phyloP scores from a whole-genome alignment of 2,329 filamentous ascomycete species.

The Herpotrichia juniperi region DNA sequence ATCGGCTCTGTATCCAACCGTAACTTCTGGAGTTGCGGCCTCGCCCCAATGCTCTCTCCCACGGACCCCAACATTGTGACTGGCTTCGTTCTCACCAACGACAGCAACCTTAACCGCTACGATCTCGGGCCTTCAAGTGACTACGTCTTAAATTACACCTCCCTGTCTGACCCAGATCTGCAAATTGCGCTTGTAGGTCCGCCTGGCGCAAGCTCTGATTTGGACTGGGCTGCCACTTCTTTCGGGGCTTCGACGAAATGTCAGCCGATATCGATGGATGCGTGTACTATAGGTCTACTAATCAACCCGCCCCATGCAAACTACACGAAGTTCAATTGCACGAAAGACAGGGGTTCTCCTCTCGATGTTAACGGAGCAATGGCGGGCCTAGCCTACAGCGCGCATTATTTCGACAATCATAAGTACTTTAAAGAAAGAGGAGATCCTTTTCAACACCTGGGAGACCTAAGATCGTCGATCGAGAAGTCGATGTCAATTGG shows the following conservation, averaged over 20 bases:
- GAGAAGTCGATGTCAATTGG: background rate
- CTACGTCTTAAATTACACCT: conserved; percentile 13
- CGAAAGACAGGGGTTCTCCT: conserved; percentile 7
- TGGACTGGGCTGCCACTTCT: conserved; percentile 17
- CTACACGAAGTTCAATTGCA: conserved; percentile 15
- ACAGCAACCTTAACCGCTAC: conserved; percentile 12
- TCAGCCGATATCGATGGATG: conserved; percentile 10
- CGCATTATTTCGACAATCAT: conserved; percentile 11
- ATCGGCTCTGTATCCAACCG: conserved; percentile 1
- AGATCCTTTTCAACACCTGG: conserved; percentile 3
- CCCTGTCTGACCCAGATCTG: conserved; percentile 8
- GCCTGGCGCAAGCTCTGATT: conserved; percentile 1
- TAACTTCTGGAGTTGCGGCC: conserved; percentile 10
- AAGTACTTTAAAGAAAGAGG: conserved; percentile 11
- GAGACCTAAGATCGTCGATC: background rate
- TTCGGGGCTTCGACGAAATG: conserved; percentile 21
- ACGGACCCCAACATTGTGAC: conserved; percentile 2
- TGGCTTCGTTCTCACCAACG: conserved; percentile 11
- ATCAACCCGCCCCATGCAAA: conserved; percentile 1
- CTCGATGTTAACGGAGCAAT: conserved; percentile 15
- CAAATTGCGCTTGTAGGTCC: conserved; percentile 16
- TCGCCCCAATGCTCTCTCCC: conserved; percentile 5
- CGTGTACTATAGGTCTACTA: conserved; percentile 7
- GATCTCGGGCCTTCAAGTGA: conserved; percentile 7
- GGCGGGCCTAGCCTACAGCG: conserved; percentile 7